Evolutionary conservation across 2,329 filamentous ascomycete genomes (phyloP).

Genomic region (Pezicula neosporulosa): DNA sequence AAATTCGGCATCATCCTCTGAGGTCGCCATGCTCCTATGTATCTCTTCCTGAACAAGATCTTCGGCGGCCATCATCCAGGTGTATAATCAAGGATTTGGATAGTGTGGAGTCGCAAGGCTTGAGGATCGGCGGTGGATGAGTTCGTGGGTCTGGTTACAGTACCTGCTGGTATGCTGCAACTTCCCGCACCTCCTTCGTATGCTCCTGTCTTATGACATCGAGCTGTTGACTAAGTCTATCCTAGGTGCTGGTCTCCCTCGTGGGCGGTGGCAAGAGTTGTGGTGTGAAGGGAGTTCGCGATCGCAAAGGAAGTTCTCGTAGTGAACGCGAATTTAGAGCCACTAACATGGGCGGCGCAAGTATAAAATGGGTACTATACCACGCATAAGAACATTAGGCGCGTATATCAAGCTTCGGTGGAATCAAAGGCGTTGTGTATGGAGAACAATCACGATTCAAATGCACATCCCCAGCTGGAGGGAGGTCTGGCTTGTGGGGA

Average conservation of each 20-base stretch:
- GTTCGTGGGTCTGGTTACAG: neutral
- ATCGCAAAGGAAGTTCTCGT: conserved; percentile 2
- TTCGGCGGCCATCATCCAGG: conserved; percentile 24
- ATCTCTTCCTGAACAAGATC: conserved; percentile 27
- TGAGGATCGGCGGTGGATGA: neutral
- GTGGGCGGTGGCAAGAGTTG: conserved; percentile 6
- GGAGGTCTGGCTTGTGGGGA: no score
- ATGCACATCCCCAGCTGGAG: no score
- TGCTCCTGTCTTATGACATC: no score
- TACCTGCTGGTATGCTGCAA: no score
- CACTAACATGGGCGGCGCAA: conserved; percentile 15
- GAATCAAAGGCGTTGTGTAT: conserved; percentile 18
- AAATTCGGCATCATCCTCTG: conserved; percentile 31
- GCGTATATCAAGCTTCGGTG: conserved; percentile 27
- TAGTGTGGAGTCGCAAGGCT: neutral
- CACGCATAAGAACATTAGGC: conserved; percentile 22
- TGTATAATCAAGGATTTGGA: conserved; percentile 4
- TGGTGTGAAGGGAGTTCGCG: conserved; percentile 6
- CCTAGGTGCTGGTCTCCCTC: neutral
- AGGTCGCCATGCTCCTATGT: conserved; percentile 28
- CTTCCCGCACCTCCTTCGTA: no score
- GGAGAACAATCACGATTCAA: conserved; percentile 19
- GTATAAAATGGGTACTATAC: conserved; percentile 11
- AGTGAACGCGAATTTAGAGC: conserved; percentile 21
- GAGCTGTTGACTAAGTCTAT: no score